Conservation (phyloP, 768 basidiomycete genomes). For the Sporobolomyces pararoseus region DNA sequence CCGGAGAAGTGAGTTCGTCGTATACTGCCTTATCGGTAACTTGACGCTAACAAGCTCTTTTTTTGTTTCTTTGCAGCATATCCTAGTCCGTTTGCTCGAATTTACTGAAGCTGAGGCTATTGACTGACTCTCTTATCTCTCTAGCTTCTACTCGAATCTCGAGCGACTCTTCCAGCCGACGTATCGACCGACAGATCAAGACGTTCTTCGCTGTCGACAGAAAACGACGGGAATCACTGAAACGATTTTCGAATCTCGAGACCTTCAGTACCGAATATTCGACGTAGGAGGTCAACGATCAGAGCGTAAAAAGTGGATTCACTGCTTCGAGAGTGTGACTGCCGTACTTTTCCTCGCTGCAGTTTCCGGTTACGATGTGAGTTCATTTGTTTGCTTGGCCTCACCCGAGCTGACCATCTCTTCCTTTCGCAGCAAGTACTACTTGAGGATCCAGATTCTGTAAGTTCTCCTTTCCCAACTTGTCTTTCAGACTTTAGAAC, state of each 20-base stretch:
- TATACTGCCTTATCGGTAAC: conserved; percentile 49
- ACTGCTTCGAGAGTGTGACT: conserved; percentile 72
- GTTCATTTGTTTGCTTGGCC: conserved; percentile 56
- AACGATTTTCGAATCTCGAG: conserved; percentile 59
- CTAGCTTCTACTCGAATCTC: conserved; percentile 77
- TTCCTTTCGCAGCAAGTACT: conserved; percentile 25
- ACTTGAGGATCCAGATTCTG: conserved; percentile 42
- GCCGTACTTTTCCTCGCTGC: conserved; percentile 88
- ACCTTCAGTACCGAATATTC: conserved; percentile 60
- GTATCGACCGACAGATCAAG: conserved; percentile 76
- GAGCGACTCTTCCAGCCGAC: conserved; percentile 68
- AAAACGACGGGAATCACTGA: conserved; percentile 88
- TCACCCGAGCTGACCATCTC: background rate
- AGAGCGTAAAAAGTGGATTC: conserved; percentile 78
- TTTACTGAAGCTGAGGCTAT: background rate
- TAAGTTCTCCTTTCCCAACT: background rate
- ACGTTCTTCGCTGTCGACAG: conserved; percentile 76
- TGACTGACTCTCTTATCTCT: background rate
- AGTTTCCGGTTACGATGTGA: conserved; percentile 78
- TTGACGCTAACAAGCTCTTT: background rate
- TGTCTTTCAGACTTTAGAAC: background rate
- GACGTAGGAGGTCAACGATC: conserved; percentile 75
- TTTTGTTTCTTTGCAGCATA: background rate
- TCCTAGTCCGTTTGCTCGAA: conserved; percentile 7
- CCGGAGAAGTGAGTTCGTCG: conserved; percentile 89